These are phyloP conservation scores for Solanum chilense DNA, from an alignment of 257 asterid genomes.

Conservation along the genomic window DNA sequence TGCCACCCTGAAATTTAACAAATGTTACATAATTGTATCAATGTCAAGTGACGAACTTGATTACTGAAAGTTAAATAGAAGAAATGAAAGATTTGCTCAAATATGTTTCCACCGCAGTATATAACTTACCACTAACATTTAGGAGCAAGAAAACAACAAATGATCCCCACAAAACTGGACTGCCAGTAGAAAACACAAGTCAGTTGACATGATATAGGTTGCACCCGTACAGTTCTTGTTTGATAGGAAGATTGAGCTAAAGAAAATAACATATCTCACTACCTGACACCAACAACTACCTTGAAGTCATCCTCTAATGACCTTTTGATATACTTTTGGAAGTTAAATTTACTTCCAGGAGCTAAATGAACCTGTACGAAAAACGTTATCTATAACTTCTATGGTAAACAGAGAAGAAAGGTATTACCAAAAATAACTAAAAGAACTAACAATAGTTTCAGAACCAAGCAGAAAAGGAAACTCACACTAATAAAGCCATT, in stretches of 20 bases:
- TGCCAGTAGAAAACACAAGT: background rate
- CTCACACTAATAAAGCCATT: slow-evolving; percentile 15
- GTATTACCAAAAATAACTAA: background rate
- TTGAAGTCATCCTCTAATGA: slow-evolving; percentile 30
- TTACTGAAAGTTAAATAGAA: background rate
- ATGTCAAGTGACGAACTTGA: background rate
- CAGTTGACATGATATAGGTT: background rate
- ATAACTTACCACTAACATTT: slow-evolving; percentile 4
- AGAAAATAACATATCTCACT: background rate
- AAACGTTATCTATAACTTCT: background rate
- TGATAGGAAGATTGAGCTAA: background rate
- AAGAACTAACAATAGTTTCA: background rate
- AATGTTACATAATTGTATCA: background rate
- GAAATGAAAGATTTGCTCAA: background rate
- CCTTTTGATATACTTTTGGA: slow-evolving; percentile 26
- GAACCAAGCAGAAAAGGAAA: background rate
- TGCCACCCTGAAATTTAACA: background rate
- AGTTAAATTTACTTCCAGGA: slow-evolving; percentile 24
- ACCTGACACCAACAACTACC: slow-evolving; percentile 22
- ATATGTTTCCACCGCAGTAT: background rate
- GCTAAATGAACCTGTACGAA: slow-evolving; percentile 22
- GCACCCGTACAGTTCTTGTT: background rate
- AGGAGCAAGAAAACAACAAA: slow-evolving; percentile 10
- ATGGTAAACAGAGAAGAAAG: background rate
- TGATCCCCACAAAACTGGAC: slow-evolving; percentile 6